phyloP scores from a whole-genome alignment of 2,329 filamentous ascomycete species.

The Phyllosticta paracitricarpa region DNA sequence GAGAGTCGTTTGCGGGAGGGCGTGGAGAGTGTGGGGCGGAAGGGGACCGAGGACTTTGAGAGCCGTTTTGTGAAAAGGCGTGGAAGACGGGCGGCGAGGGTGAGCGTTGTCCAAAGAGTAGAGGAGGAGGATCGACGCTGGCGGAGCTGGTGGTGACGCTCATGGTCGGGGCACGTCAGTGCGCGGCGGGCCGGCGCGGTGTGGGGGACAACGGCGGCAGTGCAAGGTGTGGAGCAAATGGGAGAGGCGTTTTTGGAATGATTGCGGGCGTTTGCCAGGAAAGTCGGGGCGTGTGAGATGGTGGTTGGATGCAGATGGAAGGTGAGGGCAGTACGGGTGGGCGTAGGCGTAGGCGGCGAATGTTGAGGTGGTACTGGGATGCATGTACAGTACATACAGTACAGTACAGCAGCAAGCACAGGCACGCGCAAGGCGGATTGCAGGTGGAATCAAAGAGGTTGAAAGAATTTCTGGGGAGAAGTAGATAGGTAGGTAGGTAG shows the following conservation, averaged over 20 bases:
- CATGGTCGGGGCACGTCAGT: constrained; percentile 20
- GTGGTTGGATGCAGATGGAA: neutral
- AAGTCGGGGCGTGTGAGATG: neutral
- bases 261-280: neutral
- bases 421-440: neutral
- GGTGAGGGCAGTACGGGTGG: neutral
- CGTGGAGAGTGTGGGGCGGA: constrained; percentile 13
- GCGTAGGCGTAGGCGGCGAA: neutral
- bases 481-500: too few species aligned
- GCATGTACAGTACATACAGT: neutral
- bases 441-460: too few species aligned
- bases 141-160: constrained; percentile 24
- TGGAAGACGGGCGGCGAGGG: constrained; percentile 25
- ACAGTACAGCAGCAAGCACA: neutral
- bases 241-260: neutral
- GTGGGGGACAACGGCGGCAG: neutral
- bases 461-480: too few species aligned
- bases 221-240: neutral
- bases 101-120: constrained; percentile 25
- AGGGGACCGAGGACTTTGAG: constrained; percentile 11
- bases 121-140: constrained; percentile 25
- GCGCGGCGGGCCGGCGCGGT: neutral
- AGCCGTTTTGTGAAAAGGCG: constrained; percentile 18
- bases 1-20: constrained; percentile 17
- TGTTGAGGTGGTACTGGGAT: neutral